Evolutionary conservation across 2,329 filamentous ascomycete species (phyloP).

Genomic region (Penicillium sumatraense): DNA sequence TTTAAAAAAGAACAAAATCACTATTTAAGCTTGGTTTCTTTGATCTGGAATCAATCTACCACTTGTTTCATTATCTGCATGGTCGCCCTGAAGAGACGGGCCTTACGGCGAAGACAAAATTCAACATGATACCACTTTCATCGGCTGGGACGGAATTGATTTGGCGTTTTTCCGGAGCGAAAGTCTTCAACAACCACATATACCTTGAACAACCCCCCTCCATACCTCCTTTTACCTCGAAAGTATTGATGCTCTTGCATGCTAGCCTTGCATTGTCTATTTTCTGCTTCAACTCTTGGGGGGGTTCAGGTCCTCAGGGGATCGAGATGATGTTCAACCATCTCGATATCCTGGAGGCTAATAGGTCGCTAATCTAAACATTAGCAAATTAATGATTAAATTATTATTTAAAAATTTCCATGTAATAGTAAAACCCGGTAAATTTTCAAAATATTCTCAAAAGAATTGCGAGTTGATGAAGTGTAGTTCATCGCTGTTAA

Average conservation of each 20-base stretch:
- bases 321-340: constrained; percentile 10
- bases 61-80: constrained; percentile 46
- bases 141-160: constrained; percentile 45
- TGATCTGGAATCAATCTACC: constrained; percentile 25
- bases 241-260: constrained; percentile 2
- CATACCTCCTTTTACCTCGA: constrained; percentile 14
- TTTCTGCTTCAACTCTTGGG: background rate
- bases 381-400: constrained; percentile 36
- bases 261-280: constrained; percentile 2
- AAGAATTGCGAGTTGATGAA: no score
- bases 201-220: constrained; percentile 26
- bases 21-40: constrained; percentile 22
- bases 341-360: constrained; percentile 22
- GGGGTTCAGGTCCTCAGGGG: background rate
- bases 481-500: background rate
- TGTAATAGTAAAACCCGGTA: background rate
- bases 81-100: constrained; percentile 39
- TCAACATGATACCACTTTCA: constrained; percentile 56
- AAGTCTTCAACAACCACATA: constrained; percentile 46
- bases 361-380: constrained; percentile 41
- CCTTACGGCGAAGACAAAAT: constrained; percentile 48
- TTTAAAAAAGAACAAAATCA: constrained; percentile 31
- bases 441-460: no score
- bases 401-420: constrained; percentile 1
- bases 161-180: constrained; percentile 48